Evolutionary conservation across 306 rosid species (phyloP).

Genomic region (Mimosa pudica): DNA sequence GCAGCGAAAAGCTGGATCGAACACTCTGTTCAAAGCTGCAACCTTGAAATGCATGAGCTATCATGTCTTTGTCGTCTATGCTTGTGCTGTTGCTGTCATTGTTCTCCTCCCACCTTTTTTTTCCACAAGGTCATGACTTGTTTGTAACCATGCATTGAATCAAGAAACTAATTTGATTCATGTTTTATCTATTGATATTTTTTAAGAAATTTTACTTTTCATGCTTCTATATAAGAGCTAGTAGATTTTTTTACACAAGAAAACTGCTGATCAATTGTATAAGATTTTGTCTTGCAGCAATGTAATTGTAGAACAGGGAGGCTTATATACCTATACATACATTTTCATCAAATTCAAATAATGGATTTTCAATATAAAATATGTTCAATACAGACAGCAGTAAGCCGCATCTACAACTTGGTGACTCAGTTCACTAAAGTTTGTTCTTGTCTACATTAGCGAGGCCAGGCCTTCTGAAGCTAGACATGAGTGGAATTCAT

Average conservation of each 20-base stretch:
- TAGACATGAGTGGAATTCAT: constrained; percentile 1
- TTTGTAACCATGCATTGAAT: background rate
- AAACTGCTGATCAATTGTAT: background rate
- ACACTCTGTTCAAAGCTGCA: constrained; percentile 88
- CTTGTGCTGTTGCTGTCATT: constrained; percentile 64
- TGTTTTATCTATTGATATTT: no score
- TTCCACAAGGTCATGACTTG: constrained; percentile 47
- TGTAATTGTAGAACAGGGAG: no score
- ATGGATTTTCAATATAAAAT: background rate
- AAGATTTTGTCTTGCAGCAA: background rate
- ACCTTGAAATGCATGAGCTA: constrained; percentile 69
- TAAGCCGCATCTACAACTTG: constrained; percentile 2
- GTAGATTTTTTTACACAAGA: background rate
- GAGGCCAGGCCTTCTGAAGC: constrained; percentile 29
- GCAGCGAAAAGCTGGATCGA: constrained; percentile 58
- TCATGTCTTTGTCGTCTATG: constrained; percentile 73
- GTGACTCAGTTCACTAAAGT: constrained; percentile 5
- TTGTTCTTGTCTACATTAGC: constrained; percentile 25
- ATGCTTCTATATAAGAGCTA: no score
- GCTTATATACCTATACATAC: no score
- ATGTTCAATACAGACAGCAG: background rate
- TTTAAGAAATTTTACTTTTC: no score
- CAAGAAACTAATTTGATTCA: no score
- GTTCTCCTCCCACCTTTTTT: constrained; percentile 66
- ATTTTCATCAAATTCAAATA: constrained; percentile 27